Evolutionary conservation across 2,329 filamentous ascomycete genomes (phyloP), one percentile per base, ranked within the genome.

Genomic region (Claviceps sp.): DNA sequence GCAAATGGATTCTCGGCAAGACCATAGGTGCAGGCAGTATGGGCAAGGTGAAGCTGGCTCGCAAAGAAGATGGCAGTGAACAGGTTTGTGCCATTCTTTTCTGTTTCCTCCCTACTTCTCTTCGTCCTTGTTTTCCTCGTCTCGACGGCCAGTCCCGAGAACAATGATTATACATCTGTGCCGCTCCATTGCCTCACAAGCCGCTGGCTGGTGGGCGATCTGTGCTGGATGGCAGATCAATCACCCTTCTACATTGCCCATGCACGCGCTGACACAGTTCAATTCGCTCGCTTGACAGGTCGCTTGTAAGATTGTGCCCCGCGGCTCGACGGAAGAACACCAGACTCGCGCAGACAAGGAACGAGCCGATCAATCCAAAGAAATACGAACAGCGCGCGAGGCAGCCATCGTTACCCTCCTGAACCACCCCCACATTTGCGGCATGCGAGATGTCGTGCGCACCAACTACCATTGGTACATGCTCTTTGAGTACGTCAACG

Each of bases 381-480:
- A 98, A 67, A 86, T 97, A 59, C 82, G 93, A 54, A 97, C 93
- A 14, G 89, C 91, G 42, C 82, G 93, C 63, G 93, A 98, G 68
- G 91, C 93, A 43, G 93, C 93, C 59, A 97, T 98, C 63, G 91
- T 96, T 56, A 95, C 88, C 26, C 81, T 98, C 47, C 79, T 96
- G 53, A 88, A 89, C 63, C 93, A 97, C 63, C 93, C 91, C 14
- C 94, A 95, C 64, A 94, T 98, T 54, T 97, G 93, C 66, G 89
- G 87, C 54, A 86, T 98, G 78, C 83, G 89, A 58, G 93, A 98
- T 70, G 89, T 96, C 26, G 86, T 97, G 52, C 85, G 90, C 53
- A 97, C 93, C 49, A 91, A 93, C 63, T 93, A 96, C 66, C 93
- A 98, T 69, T 98, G 93, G 93, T 98, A 98, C 70, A 98, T 98